Evolutionary conservation across 768 basidiomycete species (phyloP).

Genomic region (Dacryopinax primogenitus): DNA sequence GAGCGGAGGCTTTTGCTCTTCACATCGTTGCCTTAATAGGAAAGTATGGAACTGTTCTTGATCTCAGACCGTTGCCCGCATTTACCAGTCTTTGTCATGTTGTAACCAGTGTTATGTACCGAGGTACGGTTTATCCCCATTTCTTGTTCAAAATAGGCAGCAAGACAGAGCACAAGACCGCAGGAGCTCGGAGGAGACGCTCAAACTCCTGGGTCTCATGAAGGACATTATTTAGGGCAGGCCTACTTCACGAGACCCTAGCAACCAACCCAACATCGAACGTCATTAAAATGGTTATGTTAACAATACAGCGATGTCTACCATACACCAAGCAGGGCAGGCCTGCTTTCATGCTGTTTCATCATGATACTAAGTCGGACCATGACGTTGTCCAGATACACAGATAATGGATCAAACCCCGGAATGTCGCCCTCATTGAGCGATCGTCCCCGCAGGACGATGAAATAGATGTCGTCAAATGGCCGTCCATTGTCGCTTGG

Average conservation of each 20-base stretch:
- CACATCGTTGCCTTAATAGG: too few species aligned
- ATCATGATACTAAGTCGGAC: background rate
- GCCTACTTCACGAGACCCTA: background rate
- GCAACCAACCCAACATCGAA: background rate
- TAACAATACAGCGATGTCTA: background rate
- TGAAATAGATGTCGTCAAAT: background rate
- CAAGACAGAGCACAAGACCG: too few species aligned
- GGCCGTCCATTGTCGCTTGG: background rate
- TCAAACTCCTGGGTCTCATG: background rate
- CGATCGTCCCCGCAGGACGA: background rate
- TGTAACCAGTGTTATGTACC: too few species aligned
- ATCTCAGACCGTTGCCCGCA: too few species aligned
- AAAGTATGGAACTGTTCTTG: too few species aligned
- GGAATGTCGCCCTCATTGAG: background rate
- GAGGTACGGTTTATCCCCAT: too few species aligned
- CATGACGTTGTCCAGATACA: conserved; percentile 1
- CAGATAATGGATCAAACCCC: background rate
- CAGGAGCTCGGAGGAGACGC: background rate
- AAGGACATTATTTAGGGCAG: background rate
- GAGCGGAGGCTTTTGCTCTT: background rate
- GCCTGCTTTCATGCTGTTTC: background rate
- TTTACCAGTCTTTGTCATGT: too few species aligned
- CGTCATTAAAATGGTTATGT: background rate
- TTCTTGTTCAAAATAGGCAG: too few species aligned
- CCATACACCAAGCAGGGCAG: background rate